phyloP scores from a whole-genome alignment of 208 protist genomes.

The Acanthamoeba culbertsoni region DNA sequence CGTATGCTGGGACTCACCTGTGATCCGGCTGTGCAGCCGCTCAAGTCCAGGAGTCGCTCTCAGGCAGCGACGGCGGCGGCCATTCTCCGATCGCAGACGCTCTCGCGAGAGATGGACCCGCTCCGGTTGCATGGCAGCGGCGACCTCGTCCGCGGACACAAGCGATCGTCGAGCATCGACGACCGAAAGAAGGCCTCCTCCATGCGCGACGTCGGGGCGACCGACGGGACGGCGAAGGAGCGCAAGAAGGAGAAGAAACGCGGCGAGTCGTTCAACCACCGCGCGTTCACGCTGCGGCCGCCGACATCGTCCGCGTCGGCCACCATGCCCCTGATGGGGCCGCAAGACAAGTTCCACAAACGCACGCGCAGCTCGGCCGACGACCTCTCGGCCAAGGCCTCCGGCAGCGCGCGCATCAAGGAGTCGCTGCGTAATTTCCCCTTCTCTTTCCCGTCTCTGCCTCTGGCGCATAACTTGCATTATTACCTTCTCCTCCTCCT shows the following conservation, averaged over 20 bases:
- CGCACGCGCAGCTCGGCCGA: constrained; percentile 8
- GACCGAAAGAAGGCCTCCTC: neutral
- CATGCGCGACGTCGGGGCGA: neutral
- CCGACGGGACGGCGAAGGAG: neutral
- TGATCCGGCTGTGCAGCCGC: too few relatives aligned
- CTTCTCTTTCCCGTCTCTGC: neutral
- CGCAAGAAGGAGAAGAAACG: constrained; percentile 34
- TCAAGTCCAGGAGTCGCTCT: neutral
- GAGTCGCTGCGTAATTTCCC: neutral
- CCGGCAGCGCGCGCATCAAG: neutral
- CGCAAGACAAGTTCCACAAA: constrained; percentile 12
- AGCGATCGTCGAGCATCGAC: constrained; percentile 7
- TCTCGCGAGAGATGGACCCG: neutral
- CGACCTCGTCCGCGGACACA: neutral
- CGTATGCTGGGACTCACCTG: too few relatives aligned
- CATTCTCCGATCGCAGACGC: neutral
- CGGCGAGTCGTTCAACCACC: neutral
- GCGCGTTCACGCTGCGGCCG: neutral
- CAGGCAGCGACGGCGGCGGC: neutral
- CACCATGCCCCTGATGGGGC: neutral
- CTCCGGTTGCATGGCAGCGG: constrained; percentile 1
- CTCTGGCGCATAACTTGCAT: too few relatives aligned
- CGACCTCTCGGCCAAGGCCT: neutral
- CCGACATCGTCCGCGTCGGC: neutral
- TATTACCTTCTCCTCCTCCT: neutral